phyloP scores from a whole-genome alignment of 2,329 filamentous ascomycete species.

The Phaeosphaeria sp. region DNA sequence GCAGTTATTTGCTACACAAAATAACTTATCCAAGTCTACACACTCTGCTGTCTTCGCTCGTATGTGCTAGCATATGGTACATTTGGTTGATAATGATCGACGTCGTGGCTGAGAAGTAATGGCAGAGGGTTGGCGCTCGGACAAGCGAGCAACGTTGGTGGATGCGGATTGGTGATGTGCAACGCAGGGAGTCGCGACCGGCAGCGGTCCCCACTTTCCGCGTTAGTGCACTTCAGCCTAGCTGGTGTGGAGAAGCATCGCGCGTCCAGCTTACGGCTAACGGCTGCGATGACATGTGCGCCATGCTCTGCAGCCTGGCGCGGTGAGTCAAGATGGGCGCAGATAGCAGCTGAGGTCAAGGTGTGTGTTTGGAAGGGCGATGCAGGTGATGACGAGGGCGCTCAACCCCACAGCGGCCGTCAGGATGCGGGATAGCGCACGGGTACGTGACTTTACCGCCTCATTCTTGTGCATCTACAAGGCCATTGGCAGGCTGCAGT shows the following conservation, averaged over 20 bases:
- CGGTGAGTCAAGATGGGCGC: conserved; percentile 14
- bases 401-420: conserved; percentile 3
- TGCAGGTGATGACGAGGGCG: conserved; percentile 11
- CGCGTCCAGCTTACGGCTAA: neutral
- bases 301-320: conserved; percentile 12
- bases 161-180: conserved; percentile 21
- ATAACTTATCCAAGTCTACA: too few relatives aligned
- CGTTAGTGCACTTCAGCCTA: conserved; percentile 28
- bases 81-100: neutral
- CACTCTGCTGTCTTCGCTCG: too few relatives aligned
- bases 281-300: conserved; percentile 3
- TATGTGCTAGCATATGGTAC: neutral
- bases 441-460: conserved; percentile 29
- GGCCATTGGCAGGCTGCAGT: conserved; percentile 29
- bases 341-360: neutral
- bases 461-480: conserved; percentile 24
- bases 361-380: conserved; percentile 15
- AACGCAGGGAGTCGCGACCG: conserved; percentile 25
- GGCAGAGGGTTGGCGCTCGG: neutral
- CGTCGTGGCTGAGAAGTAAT: neutral
- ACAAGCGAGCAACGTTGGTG: conserved; percentile 17
- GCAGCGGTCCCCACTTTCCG: conserved; percentile 21
- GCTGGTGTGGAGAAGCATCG: conserved; percentile 15
- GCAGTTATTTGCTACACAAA: too few relatives aligned
- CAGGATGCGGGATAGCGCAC: conserved; percentile 18